Percentiles rank a stretch among this genome's conserved stretches.
Evolutionary conservation across 2,329 filamentous ascomycete species (phyloP).

Genomic region (Nothopassalora personata): DNA sequence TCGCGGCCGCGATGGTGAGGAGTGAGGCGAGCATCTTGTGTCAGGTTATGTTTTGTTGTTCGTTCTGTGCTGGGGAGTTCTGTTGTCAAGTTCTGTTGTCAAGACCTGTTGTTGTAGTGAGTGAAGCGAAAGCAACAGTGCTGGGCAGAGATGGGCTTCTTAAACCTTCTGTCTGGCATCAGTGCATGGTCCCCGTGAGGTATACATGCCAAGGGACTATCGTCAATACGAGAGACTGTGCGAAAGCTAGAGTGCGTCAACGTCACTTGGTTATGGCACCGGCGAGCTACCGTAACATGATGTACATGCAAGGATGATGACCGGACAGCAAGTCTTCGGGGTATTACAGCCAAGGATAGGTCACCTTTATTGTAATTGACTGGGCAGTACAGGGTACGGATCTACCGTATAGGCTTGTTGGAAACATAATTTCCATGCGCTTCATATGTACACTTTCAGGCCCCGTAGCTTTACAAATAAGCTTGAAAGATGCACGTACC

Average conservation of each 20-base stretch:
- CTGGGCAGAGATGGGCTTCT: neutral
- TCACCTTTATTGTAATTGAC: too few species aligned
- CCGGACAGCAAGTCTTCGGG: too few species aligned
- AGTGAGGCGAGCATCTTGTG: slow-evolving; percentile 21
- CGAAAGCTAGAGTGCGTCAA: neutral
- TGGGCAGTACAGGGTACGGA: too few species aligned
- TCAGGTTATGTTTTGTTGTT: neutral
- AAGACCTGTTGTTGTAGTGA: neutral
- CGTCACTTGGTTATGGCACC: neutral
- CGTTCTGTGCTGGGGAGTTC: neutral
- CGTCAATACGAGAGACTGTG: neutral
- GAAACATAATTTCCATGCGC: neutral
- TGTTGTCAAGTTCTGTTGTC: neutral
- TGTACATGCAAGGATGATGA: too few species aligned
- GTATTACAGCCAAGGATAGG: too few species aligned
- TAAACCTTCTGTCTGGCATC: neutral
- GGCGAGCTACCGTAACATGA: neutral
- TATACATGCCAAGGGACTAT: neutral
- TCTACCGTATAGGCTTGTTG: too few species aligned
- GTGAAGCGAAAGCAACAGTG: neutral
- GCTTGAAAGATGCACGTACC: too few species aligned
- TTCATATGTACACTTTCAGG: too few species aligned
- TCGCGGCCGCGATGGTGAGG: slow-evolving; percentile 17
- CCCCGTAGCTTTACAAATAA: too few species aligned
- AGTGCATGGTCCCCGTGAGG: neutral